These are phyloP conservation scores for Solanum etuberosum DNA, from an alignment of 257 asterid species.

Conservation along the genomic window DNA sequence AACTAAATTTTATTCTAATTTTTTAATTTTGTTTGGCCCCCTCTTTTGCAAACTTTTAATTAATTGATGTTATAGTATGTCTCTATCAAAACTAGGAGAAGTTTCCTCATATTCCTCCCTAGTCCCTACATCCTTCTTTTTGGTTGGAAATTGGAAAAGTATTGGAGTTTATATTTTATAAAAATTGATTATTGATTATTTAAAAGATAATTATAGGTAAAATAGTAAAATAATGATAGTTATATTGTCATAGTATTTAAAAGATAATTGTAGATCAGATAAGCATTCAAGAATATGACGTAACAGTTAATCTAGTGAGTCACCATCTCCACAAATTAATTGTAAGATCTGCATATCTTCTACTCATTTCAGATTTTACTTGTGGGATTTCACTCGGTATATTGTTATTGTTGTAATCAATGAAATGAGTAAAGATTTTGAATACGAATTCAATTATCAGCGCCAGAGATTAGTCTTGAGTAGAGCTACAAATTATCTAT, in stretches of 20 bases:
- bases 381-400: rapidly evolving
- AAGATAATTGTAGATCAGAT: neutral
- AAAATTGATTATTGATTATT: neutral
- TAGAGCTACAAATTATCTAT: neutral
- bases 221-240: neutral
- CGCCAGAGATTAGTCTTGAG: neutral
- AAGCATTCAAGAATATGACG: neutral
- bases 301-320: neutral
- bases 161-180: neutral
- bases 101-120: neutral
- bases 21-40: neutral
- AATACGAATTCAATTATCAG: neutral
- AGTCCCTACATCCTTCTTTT: neutral
- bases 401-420: neutral
- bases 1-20: neutral
- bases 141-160: neutral
- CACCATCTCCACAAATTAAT: too few species aligned
- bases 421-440: neutral
- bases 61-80: neutral
- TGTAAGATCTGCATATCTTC: neutral
- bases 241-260: neutral
- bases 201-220: neutral
- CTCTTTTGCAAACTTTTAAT: neutral
- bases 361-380: neutral
- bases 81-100: neutral